These are phyloP conservation scores for Scenedesmus sp. DNA, from an alignment of 163 green algal species.

Conservation along the genomic window DNA sequence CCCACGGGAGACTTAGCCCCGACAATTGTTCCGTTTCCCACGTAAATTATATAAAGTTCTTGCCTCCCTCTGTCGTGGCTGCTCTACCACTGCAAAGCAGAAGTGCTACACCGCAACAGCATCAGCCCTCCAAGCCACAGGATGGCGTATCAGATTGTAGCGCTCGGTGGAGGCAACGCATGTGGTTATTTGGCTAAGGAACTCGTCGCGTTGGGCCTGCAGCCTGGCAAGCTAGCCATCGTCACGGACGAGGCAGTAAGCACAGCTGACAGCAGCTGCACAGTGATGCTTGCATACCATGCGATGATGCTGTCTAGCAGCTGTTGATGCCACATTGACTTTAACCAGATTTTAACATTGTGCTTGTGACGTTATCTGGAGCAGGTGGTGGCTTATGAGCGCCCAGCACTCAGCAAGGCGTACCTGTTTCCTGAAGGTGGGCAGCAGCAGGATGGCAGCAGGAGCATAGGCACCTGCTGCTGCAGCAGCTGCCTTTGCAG, in stretches of 20 bases:
- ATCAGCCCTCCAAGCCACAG: background rate
- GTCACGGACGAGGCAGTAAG: slow-evolving; percentile 77
- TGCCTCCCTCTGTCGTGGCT: background rate
- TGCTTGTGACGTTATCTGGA: background rate
- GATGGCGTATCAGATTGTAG: slow-evolving; percentile 69
- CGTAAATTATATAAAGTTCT: background rate
- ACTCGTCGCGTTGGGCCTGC: slow-evolving; percentile 72
- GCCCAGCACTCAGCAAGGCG: slow-evolving; percentile 91
- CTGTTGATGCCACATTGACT: background rate
- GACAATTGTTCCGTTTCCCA: background rate
- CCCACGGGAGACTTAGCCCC: background rate
- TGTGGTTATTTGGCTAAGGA: slow-evolving; percentile 75
- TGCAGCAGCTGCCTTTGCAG: background rate
- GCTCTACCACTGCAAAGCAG: background rate
- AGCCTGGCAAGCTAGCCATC: slow-evolving; percentile 77
- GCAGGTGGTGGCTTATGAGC: slow-evolving; percentile 87
- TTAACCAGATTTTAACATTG: background rate
- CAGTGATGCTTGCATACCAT: background rate
- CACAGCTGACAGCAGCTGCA: background rate
- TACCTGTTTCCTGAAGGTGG: slow-evolving; percentile 84
- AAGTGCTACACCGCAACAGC: background rate
- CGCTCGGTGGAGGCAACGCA: slow-evolving; percentile 89
- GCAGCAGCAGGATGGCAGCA: background rate
- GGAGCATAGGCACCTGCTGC: background rate
- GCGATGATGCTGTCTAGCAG: slow-evolving; percentile 5